Evolutionary conservation across 768 basidiomycete species (phyloP), one percentile per base, ranked within the genome.

Genomic region (Pleurotus tuber-regium): DNA sequence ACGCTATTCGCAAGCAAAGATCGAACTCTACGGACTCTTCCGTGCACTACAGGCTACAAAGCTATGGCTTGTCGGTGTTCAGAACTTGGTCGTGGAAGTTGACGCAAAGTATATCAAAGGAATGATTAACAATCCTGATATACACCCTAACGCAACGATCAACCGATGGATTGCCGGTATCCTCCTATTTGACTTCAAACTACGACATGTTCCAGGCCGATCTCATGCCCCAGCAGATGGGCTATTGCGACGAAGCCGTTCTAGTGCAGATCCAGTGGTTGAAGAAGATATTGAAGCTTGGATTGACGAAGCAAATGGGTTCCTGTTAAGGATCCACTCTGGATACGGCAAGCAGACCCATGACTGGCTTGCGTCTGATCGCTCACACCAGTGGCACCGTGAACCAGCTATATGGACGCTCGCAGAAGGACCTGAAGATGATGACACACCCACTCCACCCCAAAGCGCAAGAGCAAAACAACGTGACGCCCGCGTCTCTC

Each of bases 91-190:
- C 2, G 57, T 67, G 2, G 66, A 70, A 31, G 61, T 66, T 0
- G 65, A 69, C 49, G 66, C 67, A 12, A 61, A 61, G 23, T 74
- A 69, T 30, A 61, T 70, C 36, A 62, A 63, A 35, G 65, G 65
- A 4, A 70, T 70, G 68, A 25, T 66, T 24, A 64, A 63, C 16
- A 59, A 67, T 36, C 69, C 63, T 0, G 66, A 69, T 49, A 50
- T 67, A 0, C 61, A 65, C 16, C 69, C 67, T 0, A 69, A 66
- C 31, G 57, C 62, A 0, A 31, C 65, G 1, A 40, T 40, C 2
- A 49, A 67, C 53, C 50, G 62, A 5, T 68, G 67, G 67, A 65
- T 66, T 25, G 54, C 55, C 1, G 59, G 46, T 3, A 63, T 69
- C 25, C 53, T 65, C 2, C 26, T 63, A 16, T 69, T 69, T 47